Base-by-base conservation (phyloP, 2,329 filamentous ascomycete species). In the Verticillium dahliae region DNA sequence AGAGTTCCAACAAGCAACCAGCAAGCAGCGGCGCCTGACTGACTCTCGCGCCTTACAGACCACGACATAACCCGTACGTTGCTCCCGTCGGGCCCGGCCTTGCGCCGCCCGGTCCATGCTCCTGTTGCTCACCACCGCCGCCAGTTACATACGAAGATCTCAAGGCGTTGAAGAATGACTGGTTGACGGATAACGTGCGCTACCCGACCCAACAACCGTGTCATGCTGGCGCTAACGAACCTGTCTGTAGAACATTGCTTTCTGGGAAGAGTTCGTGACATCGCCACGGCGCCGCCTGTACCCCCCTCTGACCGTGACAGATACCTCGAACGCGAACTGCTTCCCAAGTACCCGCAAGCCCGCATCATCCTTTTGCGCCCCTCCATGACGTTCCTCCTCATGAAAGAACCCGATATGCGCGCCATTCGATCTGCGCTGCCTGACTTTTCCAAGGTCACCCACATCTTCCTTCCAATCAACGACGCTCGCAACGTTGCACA, bases 391-490 rank as follows among this genome's bases (percentile, higher is more conserved):
- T 96, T 95, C 73, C 87, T 98, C 75, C 85, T 98, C 65, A 90
- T 95, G 80, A 89, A 92, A 72, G 90, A 85, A 15, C 80, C 80
- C 63, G 81, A 87, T 62, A 79, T 83, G 41, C 76, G 80, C 58
- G 76, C 76, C 38, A 78, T 87, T 41, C 80, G 82, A 66, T 82
- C 86, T 64, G 92, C 90, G 1, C 84, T 98, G 1, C 93, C 94
- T 6, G 81, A 95, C 72, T 96, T 98, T 76, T 79, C 78, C 41
- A 83, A 83, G 60, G 90, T 91, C 52, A 96, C 93, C 4, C 95
- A 99, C 75, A 89, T 97, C 68, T 99, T 99, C 78, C 85, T 99
- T 2, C 95, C 95, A 22, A 89, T 99, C 73, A 98, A 97, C 76
- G 93, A 99, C 77, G 90, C 88, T 69, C 83, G 84, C 56, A 91